Conservation (phyloP, 106 monocot genomes). For the Xerophyta viscosa region DNA sequence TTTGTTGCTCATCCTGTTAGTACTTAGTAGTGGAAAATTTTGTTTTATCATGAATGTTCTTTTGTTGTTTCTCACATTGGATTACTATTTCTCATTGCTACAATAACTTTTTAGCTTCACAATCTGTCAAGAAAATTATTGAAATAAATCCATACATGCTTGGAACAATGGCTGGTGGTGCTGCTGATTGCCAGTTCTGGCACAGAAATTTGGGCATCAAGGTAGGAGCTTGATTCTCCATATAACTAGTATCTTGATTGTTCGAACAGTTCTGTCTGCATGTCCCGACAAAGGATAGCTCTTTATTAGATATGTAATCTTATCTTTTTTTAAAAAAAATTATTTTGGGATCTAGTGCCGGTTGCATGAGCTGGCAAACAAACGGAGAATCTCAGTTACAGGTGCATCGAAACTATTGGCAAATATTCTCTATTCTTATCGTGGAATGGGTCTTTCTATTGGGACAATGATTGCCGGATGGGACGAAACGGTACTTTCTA, state of each 20-base stretch:
- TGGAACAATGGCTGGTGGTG: conserved; percentile 91
- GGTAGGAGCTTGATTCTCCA: conserved; percentile 18
- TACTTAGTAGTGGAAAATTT: no score
- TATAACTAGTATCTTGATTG: no score
- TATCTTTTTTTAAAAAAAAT: not conserved
- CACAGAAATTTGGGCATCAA: conserved; percentile 84
- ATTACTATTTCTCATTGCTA: no score
- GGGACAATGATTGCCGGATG: conserved; percentile 98
- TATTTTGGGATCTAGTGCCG: no score
- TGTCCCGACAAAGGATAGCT: no score
- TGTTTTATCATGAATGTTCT: no score
- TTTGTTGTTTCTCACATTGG: no score
- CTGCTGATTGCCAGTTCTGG: conserved; percentile 97
- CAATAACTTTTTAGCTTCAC: conserved; percentile 79
- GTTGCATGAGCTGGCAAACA: conserved; percentile 84
- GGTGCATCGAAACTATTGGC: conserved; percentile 90
- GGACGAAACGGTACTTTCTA: conserved; percentile 65
- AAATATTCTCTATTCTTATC: conserved; percentile 72
- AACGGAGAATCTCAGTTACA: conserved; percentile 78
- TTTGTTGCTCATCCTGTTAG: no score
- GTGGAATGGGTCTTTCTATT: conserved; percentile 84
- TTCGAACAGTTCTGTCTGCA: no score
- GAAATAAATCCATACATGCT: conserved; percentile 94
- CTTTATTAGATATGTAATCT: not conserved
- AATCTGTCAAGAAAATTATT: conserved; percentile 78